phyloP scores from a whole-genome alignment of 371 early-diverging fungal species.

The Saksenaea oblongispora region DNA sequence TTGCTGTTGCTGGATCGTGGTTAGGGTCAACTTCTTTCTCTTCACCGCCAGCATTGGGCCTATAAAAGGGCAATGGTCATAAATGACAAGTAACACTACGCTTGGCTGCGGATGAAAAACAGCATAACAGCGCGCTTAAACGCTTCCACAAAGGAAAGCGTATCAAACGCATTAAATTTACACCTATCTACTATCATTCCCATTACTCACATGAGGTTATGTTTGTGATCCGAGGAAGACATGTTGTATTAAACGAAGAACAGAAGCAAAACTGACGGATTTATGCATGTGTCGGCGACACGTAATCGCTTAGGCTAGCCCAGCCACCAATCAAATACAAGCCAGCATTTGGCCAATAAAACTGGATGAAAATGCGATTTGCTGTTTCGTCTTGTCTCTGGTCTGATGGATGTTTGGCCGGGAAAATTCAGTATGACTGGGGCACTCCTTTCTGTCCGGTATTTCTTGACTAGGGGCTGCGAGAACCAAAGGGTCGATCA shows the following conservation, averaged over 20 bases:
- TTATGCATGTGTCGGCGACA: constrained; percentile 8
- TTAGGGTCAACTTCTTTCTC: constrained; percentile 56
- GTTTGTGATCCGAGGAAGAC: constrained; percentile 24
- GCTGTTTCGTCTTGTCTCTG: no score
- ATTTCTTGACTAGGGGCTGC: no score
- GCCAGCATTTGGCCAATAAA: no score
- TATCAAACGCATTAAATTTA: background rate
- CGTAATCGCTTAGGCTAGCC: no score
- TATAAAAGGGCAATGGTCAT: constrained; percentile 5
- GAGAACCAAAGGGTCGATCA: no score
- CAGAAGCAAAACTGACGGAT: background rate
- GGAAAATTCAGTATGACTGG: no score
- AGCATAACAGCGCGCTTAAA: background rate
- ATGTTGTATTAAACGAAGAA: constrained; percentile 6
- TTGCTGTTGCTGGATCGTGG: constrained; percentile 90
- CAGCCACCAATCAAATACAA: no score
- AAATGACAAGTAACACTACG: background rate
- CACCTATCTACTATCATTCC: background rate
- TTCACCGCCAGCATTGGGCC: constrained; percentile 48
- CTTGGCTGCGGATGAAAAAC: background rate
- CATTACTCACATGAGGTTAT: constrained; percentile 21
- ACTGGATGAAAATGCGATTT: background rate
- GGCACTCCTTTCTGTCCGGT: no score
- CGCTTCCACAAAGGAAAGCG: background rate
- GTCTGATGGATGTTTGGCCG: no score